Base-by-base conservation (phyloP, 2,329 filamentous ascomycete genomes). In the Pseudocercospora macadamiae region DNA sequence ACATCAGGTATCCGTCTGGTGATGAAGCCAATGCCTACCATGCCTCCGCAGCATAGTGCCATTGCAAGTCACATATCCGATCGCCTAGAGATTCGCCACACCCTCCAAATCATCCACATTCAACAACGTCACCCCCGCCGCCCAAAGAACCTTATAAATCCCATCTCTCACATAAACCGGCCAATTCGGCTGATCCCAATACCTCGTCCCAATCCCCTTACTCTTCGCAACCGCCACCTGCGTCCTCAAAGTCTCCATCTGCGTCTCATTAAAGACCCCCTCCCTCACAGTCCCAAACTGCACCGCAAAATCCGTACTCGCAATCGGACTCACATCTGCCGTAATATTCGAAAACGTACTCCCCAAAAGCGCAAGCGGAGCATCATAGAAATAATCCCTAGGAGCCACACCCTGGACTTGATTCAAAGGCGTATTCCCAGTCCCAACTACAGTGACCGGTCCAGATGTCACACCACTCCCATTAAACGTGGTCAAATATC, bases 71-170 rank as follows among this genome's bases (percentile, higher is more conserved):
- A n/a, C n/a, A n/a, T n/a, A n/a, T n/a, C n/a, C n/a, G n/a, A n/a
- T n/a, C 34, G 42, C 53, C 76, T 75, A 77, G 58, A 76, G 76
- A 44, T 72, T 76, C 16, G 80, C 78, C 14, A 76, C 80, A 18
- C 73, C 85, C 60, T 80, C 76, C 51, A 88, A 64, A 73, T 89
- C 86, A 77, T 89, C 86, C 0, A 83, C 85, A 71, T 88, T 88
- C 51, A 89, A 66, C 57, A 89, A 68, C 58, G 82, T 82, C n/a
- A 85, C 83, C 0, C 84, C 85, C 58, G 83, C 83, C 51, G 80
- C 76, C 64, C 81, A 76, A 60, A 89, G 70, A 4, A 76, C 78
- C 62, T 79, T 75, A 86, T 86, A 89, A 3, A 86, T 73, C 8
- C 76, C 74, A 68, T 87, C 84, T 21, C 86, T 74, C 19, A 79